Evolutionary conservation across 257 asterid genomes (phyloP).

Genomic region (Agastache rugosa): DNA sequence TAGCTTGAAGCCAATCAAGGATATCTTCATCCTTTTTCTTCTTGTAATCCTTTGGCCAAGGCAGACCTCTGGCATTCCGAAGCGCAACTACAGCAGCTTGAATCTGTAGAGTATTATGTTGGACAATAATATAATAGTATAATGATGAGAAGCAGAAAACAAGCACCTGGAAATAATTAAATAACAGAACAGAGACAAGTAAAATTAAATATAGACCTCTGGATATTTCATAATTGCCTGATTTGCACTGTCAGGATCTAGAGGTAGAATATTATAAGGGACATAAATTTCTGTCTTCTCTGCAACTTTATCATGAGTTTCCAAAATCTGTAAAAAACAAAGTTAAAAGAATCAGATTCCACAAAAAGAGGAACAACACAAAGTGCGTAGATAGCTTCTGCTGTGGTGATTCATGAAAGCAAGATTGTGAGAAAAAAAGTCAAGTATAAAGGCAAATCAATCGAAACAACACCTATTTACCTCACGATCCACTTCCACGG

Average conservation of each 20-base stretch:
- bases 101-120: slow-evolving; percentile 56
- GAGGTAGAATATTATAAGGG: slow-evolving; percentile 95
- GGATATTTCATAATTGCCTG: slow-evolving; percentile 98
- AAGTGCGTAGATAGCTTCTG: slow-evolving; percentile 5
- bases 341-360: slow-evolving; percentile 31
- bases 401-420: slow-evolving; percentile 27
- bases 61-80: slow-evolving; percentile 92
- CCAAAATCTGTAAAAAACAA: slow-evolving; percentile 66
- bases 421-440: background rate
- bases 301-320: slow-evolving; percentile 94
- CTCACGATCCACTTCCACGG: slow-evolving; percentile 99
- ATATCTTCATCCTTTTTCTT: slow-evolving; percentile 97
- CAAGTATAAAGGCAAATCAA: slow-evolving; percentile 29
- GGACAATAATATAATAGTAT: slow-evolving; percentile 14
- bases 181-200: slow-evolving; percentile 1
- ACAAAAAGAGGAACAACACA: slow-evolving; percentile 10
- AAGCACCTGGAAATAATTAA: slow-evolving; percentile 27
- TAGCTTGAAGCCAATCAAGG: slow-evolving; percentile 99
- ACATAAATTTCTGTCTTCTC: slow-evolving; percentile 97
- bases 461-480: slow-evolving; percentile 42
- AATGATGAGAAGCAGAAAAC: slow-evolving; percentile 23
- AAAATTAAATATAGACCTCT: slow-evolving; percentile 61
- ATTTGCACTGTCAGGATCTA: slow-evolving; percentile 97
- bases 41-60: slow-evolving; percentile 98
- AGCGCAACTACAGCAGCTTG: slow-evolving; percentile 97